Evolutionary conservation across 208 protist species (phyloP).

Genomic region (Leishmania turanica): DNA sequence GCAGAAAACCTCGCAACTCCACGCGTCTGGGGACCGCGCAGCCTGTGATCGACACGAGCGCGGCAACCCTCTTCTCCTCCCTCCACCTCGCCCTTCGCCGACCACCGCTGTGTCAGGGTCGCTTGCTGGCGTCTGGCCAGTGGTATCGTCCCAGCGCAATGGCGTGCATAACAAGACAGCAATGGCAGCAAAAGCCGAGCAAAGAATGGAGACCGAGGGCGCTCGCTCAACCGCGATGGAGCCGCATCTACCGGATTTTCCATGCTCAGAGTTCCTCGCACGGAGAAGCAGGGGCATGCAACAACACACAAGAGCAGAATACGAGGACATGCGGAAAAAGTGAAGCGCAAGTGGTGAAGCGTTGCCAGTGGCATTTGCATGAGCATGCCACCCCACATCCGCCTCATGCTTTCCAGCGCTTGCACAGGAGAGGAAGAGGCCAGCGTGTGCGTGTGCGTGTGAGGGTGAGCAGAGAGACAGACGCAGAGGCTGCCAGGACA

Average conservation of each 20-base stretch:
- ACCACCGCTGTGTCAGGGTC: neutral
- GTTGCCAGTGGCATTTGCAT: neutral
- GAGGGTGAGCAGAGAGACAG: neutral
- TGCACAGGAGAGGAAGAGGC: neutral
- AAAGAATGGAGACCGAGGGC: neutral
- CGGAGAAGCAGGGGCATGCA: neutral
- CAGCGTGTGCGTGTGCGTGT: neutral
- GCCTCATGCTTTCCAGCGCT: neutral
- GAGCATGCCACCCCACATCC: neutral
- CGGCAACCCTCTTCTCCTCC: no score
- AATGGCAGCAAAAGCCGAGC: neutral
- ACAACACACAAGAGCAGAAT: neutral
- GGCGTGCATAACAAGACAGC: neutral
- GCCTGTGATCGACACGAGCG: neutral
- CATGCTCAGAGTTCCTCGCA: neutral
- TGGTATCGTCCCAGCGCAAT: neutral
- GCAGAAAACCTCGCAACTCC: neutral
- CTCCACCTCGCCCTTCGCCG: neutral
- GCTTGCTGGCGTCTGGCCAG: neutral
- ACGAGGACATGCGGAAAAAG: neutral
- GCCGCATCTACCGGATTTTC: neutral
- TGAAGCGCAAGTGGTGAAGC: neutral
- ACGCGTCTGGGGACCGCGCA: neutral
- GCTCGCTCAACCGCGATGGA: neutral
- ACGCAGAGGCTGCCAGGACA: neutral